Conservation (phyloP, 768 basidiomycete species). For the Zangia roseola region DNA sequence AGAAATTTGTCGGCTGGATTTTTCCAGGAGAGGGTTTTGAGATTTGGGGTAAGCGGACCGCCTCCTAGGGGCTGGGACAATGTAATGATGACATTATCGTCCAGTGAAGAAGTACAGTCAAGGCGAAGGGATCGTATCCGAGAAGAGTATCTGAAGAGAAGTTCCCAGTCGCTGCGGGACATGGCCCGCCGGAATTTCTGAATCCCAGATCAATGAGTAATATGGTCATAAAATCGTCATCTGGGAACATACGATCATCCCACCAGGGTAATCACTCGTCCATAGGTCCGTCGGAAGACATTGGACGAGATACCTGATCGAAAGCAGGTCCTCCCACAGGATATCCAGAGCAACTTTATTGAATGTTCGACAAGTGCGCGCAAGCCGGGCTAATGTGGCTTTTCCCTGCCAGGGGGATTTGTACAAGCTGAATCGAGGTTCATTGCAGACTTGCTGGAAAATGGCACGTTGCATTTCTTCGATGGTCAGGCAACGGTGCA, state of each 20-base stretch:
- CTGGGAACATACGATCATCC: conserved; percentile 14
- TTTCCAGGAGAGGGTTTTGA: conserved; percentile 22
- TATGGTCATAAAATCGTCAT: background rate
- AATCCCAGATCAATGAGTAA: conserved; percentile 5
- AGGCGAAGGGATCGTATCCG: conserved; percentile 18
- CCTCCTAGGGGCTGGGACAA: conserved; percentile 25
- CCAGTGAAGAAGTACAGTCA: conserved; percentile 14
- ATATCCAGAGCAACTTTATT: conserved; percentile 21
- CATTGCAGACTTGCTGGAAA: conserved; percentile 21
- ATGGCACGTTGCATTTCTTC: conserved; percentile 25
- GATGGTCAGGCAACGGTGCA: conserved; percentile 27
- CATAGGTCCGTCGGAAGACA: conserved; percentile 30
- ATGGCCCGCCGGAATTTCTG: conserved; percentile 25
- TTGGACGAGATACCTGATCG: conserved; percentile 19
- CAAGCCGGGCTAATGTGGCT: conserved; percentile 19
- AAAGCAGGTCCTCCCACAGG: conserved; percentile 22
- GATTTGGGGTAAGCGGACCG: conserved; percentile 17
- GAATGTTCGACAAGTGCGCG: conserved; percentile 27
- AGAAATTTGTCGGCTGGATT: conserved; percentile 9
- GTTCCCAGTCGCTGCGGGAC: conserved; percentile 26
- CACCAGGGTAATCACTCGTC: conserved; percentile 16
- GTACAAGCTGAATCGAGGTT: too few relatives aligned
- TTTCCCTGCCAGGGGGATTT: background rate
- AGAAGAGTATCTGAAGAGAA: conserved; percentile 26
- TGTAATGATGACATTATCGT: conserved; percentile 23